Evolutionary conservation across 1,139 yeast genomes (phyloP).

Genomic region (Debaryomyces sp.): DNA sequence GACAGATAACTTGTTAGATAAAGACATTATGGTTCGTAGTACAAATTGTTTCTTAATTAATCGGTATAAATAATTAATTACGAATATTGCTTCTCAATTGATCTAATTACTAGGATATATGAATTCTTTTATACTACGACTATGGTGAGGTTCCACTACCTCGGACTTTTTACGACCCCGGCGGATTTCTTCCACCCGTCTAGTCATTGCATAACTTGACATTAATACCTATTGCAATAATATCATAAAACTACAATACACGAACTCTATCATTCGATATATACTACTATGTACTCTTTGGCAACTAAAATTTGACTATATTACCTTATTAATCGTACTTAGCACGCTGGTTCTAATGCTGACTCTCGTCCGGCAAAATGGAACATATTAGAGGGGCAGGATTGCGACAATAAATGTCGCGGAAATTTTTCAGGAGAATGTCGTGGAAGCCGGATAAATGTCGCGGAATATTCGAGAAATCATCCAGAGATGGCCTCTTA

Average conservation of each 20-base stretch:
- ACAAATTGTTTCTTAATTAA: conserved; percentile 3
- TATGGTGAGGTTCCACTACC: conserved; percentile 8
- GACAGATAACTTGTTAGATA: conserved; percentile 88
- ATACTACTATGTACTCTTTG: background rate
- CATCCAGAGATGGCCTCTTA: background rate
- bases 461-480: conserved; percentile 11
- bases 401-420: conserved; percentile 4
- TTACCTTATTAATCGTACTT: background rate
- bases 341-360: background rate
- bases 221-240: background rate
- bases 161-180: conserved; percentile 12
- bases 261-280: background rate
- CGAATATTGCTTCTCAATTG: background rate
- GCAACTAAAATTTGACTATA: background rate
- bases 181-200: conserved; percentile 17
- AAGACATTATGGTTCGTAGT: conserved; percentile 61
- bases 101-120: background rate
- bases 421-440: background rate
- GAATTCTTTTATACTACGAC: conserved; percentile 2
- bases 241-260: background rate
- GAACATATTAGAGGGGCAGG: background rate
- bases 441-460: conserved; percentile 2
- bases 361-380: conserved; percentile 5
- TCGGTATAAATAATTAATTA: background rate
- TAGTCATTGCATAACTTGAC: background rate